Conservation (phyloP, 257 asterid genomes). For the Solanum pinnatisectum region DNA sequence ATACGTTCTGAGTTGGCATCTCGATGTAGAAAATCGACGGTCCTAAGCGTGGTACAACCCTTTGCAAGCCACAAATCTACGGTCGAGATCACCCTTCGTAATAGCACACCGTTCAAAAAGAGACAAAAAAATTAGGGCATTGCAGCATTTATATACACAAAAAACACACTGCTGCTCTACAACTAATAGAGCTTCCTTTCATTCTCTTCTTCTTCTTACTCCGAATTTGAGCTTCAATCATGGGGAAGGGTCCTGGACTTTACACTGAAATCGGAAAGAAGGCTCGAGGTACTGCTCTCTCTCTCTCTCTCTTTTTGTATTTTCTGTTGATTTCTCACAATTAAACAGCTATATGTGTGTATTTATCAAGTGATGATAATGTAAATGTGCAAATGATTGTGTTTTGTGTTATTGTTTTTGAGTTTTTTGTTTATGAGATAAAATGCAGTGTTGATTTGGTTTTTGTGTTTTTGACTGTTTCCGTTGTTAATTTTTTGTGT, state of each 20-base stretch:
- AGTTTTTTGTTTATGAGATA: background rate
- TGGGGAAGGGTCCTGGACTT: slow-evolving; percentile 93
- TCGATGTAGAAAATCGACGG: slow-evolving; percentile 36
- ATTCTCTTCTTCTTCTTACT: background rate
- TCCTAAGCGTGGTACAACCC: background rate
- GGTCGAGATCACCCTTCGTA: slow-evolving; percentile 12
- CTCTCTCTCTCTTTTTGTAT: background rate
- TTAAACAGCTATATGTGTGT: background rate
- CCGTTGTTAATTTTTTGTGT: background rate
- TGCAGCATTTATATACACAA: slow-evolving; percentile 1
- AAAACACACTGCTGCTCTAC: background rate
- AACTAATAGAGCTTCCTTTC: background rate
- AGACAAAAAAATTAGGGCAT: slow-evolving; percentile 38
- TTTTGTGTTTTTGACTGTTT: background rate
- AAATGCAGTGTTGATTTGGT: background rate
- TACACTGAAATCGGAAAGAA: slow-evolving; percentile 82
- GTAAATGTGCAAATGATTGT: background rate
- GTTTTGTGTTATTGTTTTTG: background rate
- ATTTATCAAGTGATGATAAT: background rate
- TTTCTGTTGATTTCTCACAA: background rate
- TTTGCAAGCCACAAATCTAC: background rate
- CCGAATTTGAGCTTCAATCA: slow-evolving; percentile 10
- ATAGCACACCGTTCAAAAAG: slow-evolving; percentile 9
- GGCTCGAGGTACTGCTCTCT: slow-evolving; percentile 50
- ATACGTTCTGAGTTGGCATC: slow-evolving; percentile 14